Evolutionary conservation across 352 stramenopile genomes (phyloP), one percentile per base, ranked within the genome.

Genomic region (Pythium phragmiticola): DNA sequence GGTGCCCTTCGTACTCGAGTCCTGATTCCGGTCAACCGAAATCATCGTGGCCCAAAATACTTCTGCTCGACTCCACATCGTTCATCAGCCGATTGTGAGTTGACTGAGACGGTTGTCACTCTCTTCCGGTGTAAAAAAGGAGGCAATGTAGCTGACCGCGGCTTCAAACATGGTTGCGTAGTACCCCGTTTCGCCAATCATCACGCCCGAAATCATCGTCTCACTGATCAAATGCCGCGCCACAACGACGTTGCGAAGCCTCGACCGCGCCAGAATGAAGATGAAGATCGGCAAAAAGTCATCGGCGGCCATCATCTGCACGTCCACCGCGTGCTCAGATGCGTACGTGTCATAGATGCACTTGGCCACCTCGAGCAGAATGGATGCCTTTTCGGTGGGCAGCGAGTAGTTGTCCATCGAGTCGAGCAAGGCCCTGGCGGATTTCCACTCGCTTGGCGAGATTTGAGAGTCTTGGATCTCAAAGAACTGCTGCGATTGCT

Each of bases 261-360:
- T 64, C 33, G 72, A 82, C 2, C 74, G 78, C 26, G 78, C 72
- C 46, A 92, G 51, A 8, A 89, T 65, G 37, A 82, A 90, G 39
- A 92, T 92, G 57, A 92, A 90, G 59, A 93, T 93, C 12, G 84
- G 84, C 13, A 93, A 63, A 52, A 90, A 93, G 46, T 93, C 84
- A 42, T 90, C 84, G 0, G 84, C 84, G 11, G 84, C 74, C 75
- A 93, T 87, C 52, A 57, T 72, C 33, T 63, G 49, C 42, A 63
- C 59, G 9, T 75, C 52, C 6, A 56, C 53, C 11, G 41, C 36
- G 39, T 90, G 80, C 53, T 92, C 83, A 13, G 59, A 52, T 8
- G 65, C 68, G 39, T 88, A 77, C 0, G 82, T 87, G 33, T 87
- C 76, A 56, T 89, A 92, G 43, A 92, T 88, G 54, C 80, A 89